phyloP scores from a whole-genome alignment of 192 early-diverging fungal species.

The Backusella australiensis region DNA sequence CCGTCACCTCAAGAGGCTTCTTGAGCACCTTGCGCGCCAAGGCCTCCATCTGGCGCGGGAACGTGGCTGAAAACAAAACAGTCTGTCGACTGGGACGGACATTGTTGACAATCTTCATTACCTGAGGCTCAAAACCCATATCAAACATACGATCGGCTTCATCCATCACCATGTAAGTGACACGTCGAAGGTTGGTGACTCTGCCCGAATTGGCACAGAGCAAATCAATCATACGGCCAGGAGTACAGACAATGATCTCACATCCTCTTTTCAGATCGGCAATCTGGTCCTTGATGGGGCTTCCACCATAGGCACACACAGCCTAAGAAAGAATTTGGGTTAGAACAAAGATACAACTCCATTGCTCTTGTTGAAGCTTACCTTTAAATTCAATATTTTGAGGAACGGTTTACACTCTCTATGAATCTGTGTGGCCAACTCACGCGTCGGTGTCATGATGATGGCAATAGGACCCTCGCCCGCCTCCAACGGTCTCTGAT shows the following conservation, averaged over 20 bases:
- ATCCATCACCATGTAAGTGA: slow-evolving; percentile 96
- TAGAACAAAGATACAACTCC: not conserved
- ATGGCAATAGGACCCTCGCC: slow-evolving; percentile 84
- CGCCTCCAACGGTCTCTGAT: slow-evolving; percentile 72
- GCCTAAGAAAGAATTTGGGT: slow-evolving; percentile 36
- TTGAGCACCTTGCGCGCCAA: slow-evolving; percentile 89
- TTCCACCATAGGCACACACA: slow-evolving; percentile 89
- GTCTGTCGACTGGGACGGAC: slow-evolving; percentile 86
- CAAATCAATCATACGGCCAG: slow-evolving; percentile 88
- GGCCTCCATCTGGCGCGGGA: slow-evolving; percentile 95
- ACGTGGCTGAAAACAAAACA: slow-evolving; percentile 93
- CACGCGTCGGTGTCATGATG: slow-evolving; percentile 92
- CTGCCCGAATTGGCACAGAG: slow-evolving; percentile 83
- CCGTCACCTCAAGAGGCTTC: slow-evolving; percentile 91
- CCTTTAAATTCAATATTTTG: slow-evolving; percentile 75
- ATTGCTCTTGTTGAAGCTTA: not conserved
- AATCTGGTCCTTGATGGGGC: slow-evolving; percentile 85
- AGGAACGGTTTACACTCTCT: slow-evolving; percentile 90
- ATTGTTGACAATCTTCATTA: slow-evolving; percentile 94
- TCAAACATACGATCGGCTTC: slow-evolving; percentile 99
- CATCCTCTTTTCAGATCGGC: slow-evolving; percentile 86
- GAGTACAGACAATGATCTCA: slow-evolving; percentile 92
- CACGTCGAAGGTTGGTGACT: slow-evolving; percentile 82
- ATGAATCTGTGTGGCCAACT: slow-evolving; percentile 91
- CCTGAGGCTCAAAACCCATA: slow-evolving; percentile 98